These are phyloP conservation scores for Aspergillus sp. DNA, from an alignment of 2,329 filamentous ascomycete species.

Conservation along the genomic window DNA sequence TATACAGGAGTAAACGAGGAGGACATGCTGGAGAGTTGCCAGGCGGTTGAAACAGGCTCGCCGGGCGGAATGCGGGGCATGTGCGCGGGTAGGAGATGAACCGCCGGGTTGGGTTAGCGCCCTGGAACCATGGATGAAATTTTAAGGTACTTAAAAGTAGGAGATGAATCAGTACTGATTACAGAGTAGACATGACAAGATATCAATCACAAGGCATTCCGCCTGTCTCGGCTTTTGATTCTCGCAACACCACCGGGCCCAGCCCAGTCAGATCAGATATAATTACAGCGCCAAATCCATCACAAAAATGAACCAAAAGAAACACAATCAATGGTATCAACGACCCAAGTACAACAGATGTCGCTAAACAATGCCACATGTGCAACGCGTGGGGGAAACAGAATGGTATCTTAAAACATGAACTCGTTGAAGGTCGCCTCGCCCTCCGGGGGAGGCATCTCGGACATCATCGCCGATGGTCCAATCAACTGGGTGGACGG, in stretches of 20 bases:
- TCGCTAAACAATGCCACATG: slow-evolving; percentile 9
- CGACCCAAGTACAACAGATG: slow-evolving; percentile 12
- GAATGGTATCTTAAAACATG: slow-evolving; percentile 22
- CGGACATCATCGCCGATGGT: slow-evolving; percentile 31
- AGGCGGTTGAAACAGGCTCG: slow-evolving; percentile 2
- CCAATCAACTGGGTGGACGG: slow-evolving; percentile 32
- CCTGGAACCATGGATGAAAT: not conserved
- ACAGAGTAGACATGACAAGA: no score
- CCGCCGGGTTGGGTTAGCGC: not conserved
- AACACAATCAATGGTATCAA: slow-evolving; percentile 20
- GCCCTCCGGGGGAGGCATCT: slow-evolving; percentile 28
- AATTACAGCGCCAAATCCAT: slow-evolving; percentile 2
- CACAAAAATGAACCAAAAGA: slow-evolving; percentile 1
- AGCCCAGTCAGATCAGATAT: slow-evolving; percentile 3
- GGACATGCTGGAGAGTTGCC: not conserved
- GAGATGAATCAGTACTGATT: no score
- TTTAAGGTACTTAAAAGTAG: no score
- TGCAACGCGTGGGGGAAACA: not conserved
- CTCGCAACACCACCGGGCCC: slow-evolving; percentile 3
- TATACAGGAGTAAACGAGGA: not conserved
- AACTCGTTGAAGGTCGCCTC: slow-evolving; percentile 37
- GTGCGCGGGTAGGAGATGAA: slow-evolving; percentile 7
- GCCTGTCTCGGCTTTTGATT: not conserved
- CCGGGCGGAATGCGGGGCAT: slow-evolving; percentile 13
- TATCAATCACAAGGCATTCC: not conserved